phyloP scores from a whole-genome alignment of 2,329 filamentous ascomycete species.

The Trichoderma sp. region DNA sequence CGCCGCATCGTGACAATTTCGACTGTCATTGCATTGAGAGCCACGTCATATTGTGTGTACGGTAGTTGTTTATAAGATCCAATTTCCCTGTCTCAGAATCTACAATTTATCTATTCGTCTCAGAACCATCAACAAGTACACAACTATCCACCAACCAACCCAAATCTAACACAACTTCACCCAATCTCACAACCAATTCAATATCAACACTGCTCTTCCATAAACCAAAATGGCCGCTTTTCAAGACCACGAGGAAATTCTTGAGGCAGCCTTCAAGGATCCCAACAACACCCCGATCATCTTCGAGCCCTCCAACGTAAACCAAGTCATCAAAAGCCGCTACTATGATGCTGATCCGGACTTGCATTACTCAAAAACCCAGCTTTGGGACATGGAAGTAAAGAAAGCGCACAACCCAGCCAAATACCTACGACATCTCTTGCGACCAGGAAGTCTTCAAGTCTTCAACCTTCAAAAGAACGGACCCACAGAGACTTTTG shows the following conservation, averaged over 20 bases:
- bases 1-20: not conserved
- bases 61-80: not conserved
- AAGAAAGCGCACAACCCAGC: conserved; percentile 22
- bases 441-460: conserved; percentile 20
- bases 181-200: not conserved
- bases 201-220: not conserved
- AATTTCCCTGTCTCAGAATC: not conserved
- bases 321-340: conserved; percentile 18
- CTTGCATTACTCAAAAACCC: conserved; percentile 22
- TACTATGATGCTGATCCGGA: conserved; percentile 21
- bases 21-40: not conserved
- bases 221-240: not conserved
- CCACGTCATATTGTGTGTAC: not conserved
- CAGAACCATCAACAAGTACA: not conserved
- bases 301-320: conserved; percentile 20
- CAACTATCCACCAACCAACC: not conserved
- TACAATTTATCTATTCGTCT: not conserved
- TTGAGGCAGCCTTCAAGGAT: conserved; percentile 18
- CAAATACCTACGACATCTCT: conserved; percentile 19
- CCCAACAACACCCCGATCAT: conserved; percentile 20
- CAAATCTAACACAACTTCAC: not conserved
- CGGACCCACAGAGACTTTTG: conserved; percentile 21
- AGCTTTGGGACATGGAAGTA: conserved; percentile 24
- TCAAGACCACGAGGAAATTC: conserved; percentile 18
- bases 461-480: conserved; percentile 19